phyloP scores from a whole-genome alignment of 2,329 filamentous ascomycete genomes.

The Fusarium scirpi region DNA sequence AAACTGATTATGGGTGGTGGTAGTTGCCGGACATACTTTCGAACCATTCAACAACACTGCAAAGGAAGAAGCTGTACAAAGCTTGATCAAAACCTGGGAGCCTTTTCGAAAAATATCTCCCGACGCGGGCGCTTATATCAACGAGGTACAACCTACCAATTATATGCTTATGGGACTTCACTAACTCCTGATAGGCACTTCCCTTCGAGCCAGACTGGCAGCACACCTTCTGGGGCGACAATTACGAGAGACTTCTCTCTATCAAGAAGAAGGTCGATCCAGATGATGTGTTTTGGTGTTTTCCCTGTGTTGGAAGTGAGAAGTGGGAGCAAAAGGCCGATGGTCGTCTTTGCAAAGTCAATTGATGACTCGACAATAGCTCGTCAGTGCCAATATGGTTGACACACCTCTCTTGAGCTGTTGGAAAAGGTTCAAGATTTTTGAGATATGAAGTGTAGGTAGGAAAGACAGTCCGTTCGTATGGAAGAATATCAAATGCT shows the following conservation, averaged over 20 bases:
- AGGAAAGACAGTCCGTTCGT: too few species aligned
- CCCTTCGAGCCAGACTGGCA: conserved; percentile 55
- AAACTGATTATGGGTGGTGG: accelerated
- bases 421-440: too few species aligned
- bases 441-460: too few species aligned
- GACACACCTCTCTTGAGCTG: too few species aligned
- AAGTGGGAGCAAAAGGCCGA: conserved; percentile 49
- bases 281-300: conserved; percentile 61
- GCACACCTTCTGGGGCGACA: conserved; percentile 58
- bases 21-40: conserved; percentile 48
- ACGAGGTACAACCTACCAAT: conserved; percentile 53
- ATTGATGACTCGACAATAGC: not conserved
- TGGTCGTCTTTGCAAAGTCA: conserved; percentile 45
- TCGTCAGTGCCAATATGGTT: too few species aligned
- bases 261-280: conserved; percentile 63
- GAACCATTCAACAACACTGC: conserved; percentile 51
- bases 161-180: too few species aligned
- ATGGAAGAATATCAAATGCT: too few species aligned
- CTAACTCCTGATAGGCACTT: conserved; percentile 45
- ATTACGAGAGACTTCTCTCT: conserved; percentile 58
- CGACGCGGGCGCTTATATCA: conserved; percentile 58
- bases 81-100: conserved; percentile 48
- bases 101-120: conserved; percentile 56
- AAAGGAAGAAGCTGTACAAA: conserved; percentile 41
- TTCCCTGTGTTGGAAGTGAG: conserved; percentile 61